Evolutionary conservation across 2,329 filamentous ascomycete genomes (phyloP).

Genomic region (Botrytis porri): DNA sequence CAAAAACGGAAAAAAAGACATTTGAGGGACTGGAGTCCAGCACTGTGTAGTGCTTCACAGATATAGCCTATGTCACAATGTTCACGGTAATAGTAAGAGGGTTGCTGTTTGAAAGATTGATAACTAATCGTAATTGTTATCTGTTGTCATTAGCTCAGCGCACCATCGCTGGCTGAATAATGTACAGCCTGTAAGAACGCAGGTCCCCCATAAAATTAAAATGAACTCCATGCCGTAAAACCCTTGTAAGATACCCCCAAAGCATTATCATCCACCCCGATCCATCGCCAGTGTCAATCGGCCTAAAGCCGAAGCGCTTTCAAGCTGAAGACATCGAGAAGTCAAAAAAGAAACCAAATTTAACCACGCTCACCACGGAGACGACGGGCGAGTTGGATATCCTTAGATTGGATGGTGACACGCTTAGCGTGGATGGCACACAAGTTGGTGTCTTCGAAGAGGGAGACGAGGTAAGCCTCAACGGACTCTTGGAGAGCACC

Average conservation of each 20-base stretch:
- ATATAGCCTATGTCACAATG: not conserved
- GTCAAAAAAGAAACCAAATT: slow-evolving; percentile 37
- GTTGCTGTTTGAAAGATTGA: slow-evolving; percentile 22
- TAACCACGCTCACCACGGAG: slow-evolving; percentile 92
- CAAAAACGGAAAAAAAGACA: not conserved
- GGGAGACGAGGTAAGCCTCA: slow-evolving; percentile 96
- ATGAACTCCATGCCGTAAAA: slow-evolving; percentile 33
- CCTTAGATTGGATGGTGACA: slow-evolving; percentile 83
- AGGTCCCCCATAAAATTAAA: slow-evolving; percentile 22
- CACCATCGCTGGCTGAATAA: slow-evolving; percentile 35
- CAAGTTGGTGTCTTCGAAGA: slow-evolving; percentile 98
- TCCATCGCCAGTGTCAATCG: slow-evolving; percentile 16
- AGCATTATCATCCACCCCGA: slow-evolving; percentile 32
- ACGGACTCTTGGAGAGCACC: slow-evolving; percentile 97
- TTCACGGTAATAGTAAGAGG: not conserved
- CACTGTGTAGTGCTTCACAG: no score
- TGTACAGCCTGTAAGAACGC: slow-evolving; percentile 31
- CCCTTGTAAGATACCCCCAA: slow-evolving; percentile 30
- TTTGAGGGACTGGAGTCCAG: no score
- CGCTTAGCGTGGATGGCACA: slow-evolving; percentile 99
- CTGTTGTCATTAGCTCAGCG: slow-evolving; percentile 31
- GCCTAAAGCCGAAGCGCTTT: slow-evolving; percentile 21
- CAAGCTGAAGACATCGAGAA: slow-evolving; percentile 23
- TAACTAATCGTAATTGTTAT: slow-evolving; percentile 26
- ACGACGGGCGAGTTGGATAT: slow-evolving; percentile 93